Percentiles rank a stretch among this genome's conserved stretches.
Evolutionary conservation across 768 basidiomycete species (phyloP).

Genomic region (Pholiota microspora): DNA sequence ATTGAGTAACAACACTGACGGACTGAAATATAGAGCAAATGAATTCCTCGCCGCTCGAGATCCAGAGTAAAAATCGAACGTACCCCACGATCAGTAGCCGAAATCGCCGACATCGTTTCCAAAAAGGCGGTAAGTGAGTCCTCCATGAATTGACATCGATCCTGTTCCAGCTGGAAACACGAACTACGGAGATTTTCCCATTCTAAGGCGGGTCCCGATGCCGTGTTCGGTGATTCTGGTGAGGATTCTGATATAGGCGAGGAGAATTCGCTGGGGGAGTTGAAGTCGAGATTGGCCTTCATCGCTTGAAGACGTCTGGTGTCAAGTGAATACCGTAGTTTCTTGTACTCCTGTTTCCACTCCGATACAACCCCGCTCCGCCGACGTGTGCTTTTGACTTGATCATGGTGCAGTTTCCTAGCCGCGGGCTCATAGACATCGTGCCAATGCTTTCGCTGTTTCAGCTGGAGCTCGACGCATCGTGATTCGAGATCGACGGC

Average conservation of each 20-base stretch:
- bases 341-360: conserved; percentile 20
- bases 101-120: conserved; percentile 9
- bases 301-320: conserved; percentile 10
- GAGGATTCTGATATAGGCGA: background rate
- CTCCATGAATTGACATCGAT: conserved; percentile 14
- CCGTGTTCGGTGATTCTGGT: background rate
- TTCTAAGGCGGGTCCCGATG: conserved; percentile 5
- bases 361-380: conserved; percentile 10
- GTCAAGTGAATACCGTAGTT: conserved; percentile 14
- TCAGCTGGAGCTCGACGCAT: conserved; percentile 14
- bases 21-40: conserved; percentile 9
- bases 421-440: conserved; percentile 14
- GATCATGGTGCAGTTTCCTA: conserved; percentile 13
- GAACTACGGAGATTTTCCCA: conserved; percentile 15
- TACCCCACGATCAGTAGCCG: conserved; percentile 15
- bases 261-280: background rate
- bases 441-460: conserved; percentile 9
- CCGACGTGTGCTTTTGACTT: conserved; percentile 1
- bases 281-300: conserved; percentile 5
- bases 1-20: conserved; percentile 9
- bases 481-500: conserved; percentile 17
- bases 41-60: background rate
- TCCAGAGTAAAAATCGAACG: background rate
- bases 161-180: conserved; percentile 14
- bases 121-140: conserved; percentile 12